Evolutionary conservation across 1,284 basidiomycete genomes (phyloP), one percentile per base, ranked within the genome.

Genomic region (Ustilago vetiveriae): DNA sequence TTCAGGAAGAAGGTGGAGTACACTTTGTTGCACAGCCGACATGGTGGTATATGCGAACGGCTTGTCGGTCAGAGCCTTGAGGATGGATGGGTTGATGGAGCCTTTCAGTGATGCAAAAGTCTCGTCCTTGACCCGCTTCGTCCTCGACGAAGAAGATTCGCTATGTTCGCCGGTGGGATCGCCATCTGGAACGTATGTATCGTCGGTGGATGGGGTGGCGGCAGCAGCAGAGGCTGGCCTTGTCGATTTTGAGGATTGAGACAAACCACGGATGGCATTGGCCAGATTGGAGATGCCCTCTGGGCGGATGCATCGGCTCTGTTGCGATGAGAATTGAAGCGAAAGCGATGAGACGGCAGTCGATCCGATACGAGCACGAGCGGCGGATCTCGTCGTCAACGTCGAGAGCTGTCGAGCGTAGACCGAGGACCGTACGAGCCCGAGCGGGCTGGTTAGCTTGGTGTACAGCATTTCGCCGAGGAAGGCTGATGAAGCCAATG

Each of bases 1-100:
- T n/a, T 84, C 67, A 83, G 88, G 86, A 56, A 87, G 83, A 40
- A 85, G 79, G 39, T 78, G 74, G 3, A 94, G 85, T 6, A 98
- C 92, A 46, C 88, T 86, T 19, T 88, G 86, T 83, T 98, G 95
- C 0, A 98, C 94, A 11, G 88, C 83, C 3, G 90, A 90, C 92
- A 97, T 94, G 47, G 85, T 84, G 13, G 82, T 85, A 65, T 92
- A 87, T 21, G 86, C 84, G 85, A 94, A 91, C 0, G 92, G 92
- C 32, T 83, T 84, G 42, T 83, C 59, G 33, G 75, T 78, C 38
- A 83, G 60, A 8, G 82, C 80, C 39, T 77, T 74, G 42, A 70
- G 76, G 14, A 80, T 66, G 17, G 50, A 26, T 7, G 69, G 48
- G 16, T 48, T 4, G 35, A 77, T 56, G 23, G 70, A 60, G 33